phyloP scores from a whole-genome alignment of 768 basidiomycete genomes.

The Boletellus emodensis region DNA sequence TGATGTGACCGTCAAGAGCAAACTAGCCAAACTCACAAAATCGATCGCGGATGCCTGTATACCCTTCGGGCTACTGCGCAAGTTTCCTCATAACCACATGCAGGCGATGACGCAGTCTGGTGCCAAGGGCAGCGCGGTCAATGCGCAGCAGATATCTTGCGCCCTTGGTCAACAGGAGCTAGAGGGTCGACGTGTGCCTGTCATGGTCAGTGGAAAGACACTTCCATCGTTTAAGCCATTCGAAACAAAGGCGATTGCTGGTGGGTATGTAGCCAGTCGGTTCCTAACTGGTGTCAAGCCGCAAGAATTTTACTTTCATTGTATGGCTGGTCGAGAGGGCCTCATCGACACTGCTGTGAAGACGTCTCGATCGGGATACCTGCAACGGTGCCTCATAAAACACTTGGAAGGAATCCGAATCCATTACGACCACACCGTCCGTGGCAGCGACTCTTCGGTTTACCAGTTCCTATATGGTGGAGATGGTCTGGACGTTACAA shows the following conservation, averaged over 20 bases:
- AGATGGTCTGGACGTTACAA: conserved; percentile 93
- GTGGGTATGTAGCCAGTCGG: conserved; percentile 96
- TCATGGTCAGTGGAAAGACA: conserved; percentile 99
- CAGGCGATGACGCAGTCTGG: conserved; percentile 98
- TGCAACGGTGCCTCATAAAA: conserved; percentile 97
- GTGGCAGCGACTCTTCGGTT: conserved; percentile 88
- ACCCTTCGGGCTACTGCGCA: conserved; percentile 81
- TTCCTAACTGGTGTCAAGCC: conserved; percentile 98
- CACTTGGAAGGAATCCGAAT: conserved; percentile 95
- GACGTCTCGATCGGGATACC: conserved; percentile 95
- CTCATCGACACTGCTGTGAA: conserved; percentile 99
- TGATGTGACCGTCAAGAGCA: conserved; percentile 87
- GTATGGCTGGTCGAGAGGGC: conserved; percentile 99
- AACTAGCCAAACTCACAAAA: conserved; percentile 80
- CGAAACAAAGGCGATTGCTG: conserved; percentile 97
- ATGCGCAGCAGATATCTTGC: conserved; percentile 98
- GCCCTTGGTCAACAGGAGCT: conserved; percentile 95
- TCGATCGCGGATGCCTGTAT: conserved; percentile 86
- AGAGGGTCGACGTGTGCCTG: conserved; percentile 96
- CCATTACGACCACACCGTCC: conserved; percentile 97
- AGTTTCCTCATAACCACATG: conserved; percentile 99
- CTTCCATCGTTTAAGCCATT: conserved; percentile 95
- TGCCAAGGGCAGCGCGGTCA: conserved; percentile 96
- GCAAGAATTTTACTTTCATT: conserved; percentile 99
- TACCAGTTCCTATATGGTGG: conserved; percentile 98